phyloP scores from a whole-genome alignment of 768 basidiomycete genomes.

The Trametes cubensis region DNA sequence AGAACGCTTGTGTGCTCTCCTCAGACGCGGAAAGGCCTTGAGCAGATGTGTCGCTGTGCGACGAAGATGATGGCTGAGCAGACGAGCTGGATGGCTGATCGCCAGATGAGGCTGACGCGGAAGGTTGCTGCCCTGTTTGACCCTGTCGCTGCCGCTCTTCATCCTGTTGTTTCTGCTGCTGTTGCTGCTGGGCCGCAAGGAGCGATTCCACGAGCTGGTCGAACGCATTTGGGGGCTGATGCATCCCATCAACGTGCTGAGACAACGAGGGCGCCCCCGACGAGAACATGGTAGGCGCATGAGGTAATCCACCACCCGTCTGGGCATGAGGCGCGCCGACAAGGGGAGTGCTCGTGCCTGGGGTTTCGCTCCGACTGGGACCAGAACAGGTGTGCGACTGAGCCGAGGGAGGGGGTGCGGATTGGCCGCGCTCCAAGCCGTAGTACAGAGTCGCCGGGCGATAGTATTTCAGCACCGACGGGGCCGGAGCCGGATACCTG shows the following conservation, averaged over 20 bases:
- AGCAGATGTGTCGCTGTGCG: not conserved
- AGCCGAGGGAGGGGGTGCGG: not conserved
- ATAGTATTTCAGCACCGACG: conserved; percentile 36
- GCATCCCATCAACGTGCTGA: not conserved
- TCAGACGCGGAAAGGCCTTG: not conserved
- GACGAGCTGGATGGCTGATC: not conserved
- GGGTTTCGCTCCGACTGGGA: conserved; percentile 5
- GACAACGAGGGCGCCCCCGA: conserved; percentile 8
- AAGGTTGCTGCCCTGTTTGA: conserved; percentile 8
- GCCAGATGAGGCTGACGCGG: conserved; percentile 9
- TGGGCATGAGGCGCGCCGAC: not conserved
- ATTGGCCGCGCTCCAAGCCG: conserved; percentile 27
- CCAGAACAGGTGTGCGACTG: not conserved
- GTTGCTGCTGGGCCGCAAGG: conserved; percentile 34
- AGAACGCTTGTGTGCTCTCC: conserved; percentile 21
- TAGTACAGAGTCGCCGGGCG: conserved; percentile 39
- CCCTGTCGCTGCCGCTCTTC: conserved; percentile 8
- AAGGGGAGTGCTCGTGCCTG: not conserved
- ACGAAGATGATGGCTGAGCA: not conserved
- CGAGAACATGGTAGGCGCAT: not conserved
- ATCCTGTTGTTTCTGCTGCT: conserved; percentile 21
- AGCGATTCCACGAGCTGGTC: conserved; percentile 46
- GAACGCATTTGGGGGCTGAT: conserved; percentile 31
- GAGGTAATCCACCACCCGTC: not conserved
- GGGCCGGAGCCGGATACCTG: conserved; percentile 22